Evolutionary conservation across 2,329 filamentous ascomycete genomes (phyloP), one percentile per base, ranked within the genome.

Genomic region (Fusarium scirpi): DNA sequence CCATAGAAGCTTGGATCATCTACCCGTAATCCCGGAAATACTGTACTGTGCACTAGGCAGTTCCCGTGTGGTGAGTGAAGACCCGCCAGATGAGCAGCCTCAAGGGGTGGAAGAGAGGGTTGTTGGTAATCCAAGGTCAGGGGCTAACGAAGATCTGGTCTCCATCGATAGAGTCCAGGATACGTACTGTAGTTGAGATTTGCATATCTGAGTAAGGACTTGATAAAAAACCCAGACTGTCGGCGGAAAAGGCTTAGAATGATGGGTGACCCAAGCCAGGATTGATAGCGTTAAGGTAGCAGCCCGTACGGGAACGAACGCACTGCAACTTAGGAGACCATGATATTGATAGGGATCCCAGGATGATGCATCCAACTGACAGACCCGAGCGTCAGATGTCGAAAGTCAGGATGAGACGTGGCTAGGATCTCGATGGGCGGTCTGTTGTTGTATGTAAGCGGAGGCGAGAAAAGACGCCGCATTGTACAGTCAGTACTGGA

Each of bases 191-290:
- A 52, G 49, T 65, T 54, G 62, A 64, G 59, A 72, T 67, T 67
- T 58, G 62, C 58, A 71, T 58, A 53, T 49, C 60, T 40, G 53
- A 51, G 56, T 71, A 56, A 48, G 27, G 43, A 47, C 49, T 61
- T 48, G 55, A 63, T 67, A 48, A 22, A 45, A 63, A 58, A 53
- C 51, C 49, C 54, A 62, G 56, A 45, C 56, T 59, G 44, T 52
- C 58, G 54, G 57, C 69, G 62, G 69, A 69, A 73, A 64, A 62
- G 67, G 58, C 62, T 58, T 69, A 64, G 72, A 70, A 70, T 60
- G 41, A 59, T 55, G 52, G 62, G 27, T 59, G 58, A 46, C 52
- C 41, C 59, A 60, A 70, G 56, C 61, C 65, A 64, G 65, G 72
- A 57, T 65, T 30, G 43, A 67, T 45, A 62, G 29, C 30, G 49